Base-by-base conservation (phyloP, 2,329 filamentous ascomycete genomes). In the Claviceps capensis region DNA sequence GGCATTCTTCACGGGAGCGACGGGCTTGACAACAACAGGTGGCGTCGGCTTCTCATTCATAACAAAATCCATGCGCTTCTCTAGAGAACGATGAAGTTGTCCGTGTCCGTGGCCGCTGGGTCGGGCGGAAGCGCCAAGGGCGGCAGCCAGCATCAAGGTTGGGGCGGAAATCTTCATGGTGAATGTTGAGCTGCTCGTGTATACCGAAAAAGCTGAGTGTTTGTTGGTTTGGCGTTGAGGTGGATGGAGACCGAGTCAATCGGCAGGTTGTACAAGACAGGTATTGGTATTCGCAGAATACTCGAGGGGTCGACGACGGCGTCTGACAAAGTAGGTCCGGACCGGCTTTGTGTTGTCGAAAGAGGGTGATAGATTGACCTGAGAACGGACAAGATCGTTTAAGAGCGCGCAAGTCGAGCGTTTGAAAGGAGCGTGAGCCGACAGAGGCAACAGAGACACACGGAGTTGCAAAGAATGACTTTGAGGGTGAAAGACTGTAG, bases 111-210 rank as follows among this genome's bases (percentile, higher is more conserved):
- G 65, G 50, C 63, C 62, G 54, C 67, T 70, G 53, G 70, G 70
- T 61, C 67, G 68, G 51, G 70, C 69, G 54, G 67, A 63, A 52
- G 61, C 70, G 59, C 69, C 67, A 48, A 71, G 58, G 62, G 68
- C 69, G 57, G 69, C 66, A 55, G 68, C 64, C 52, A 72, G 60
- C 53, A 69, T 37, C 52, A 70, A 47, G 44, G 65, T 55, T 51
- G 69, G 60, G 22, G 65, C 54, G 30, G 69, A 64, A 62, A 72
- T 61, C 65, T 72, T 72, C 70, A 73, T 72, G 50, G 56, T 68
- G 44, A 57, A 19, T 34, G 37, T 37, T 53, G 52, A 48, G 13
- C n/a, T 26, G 34, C 19, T 22, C 30, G 13, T 14, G 5, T 38
- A 36, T 19, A 5, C 5, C 1, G 14, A 14, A 13, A 26, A 22